Evolutionary conservation across 768 basidiomycete genomes (phyloP), one percentile per base, ranked within the genome.

Genomic region (Suillus cothurnatus): DNA sequence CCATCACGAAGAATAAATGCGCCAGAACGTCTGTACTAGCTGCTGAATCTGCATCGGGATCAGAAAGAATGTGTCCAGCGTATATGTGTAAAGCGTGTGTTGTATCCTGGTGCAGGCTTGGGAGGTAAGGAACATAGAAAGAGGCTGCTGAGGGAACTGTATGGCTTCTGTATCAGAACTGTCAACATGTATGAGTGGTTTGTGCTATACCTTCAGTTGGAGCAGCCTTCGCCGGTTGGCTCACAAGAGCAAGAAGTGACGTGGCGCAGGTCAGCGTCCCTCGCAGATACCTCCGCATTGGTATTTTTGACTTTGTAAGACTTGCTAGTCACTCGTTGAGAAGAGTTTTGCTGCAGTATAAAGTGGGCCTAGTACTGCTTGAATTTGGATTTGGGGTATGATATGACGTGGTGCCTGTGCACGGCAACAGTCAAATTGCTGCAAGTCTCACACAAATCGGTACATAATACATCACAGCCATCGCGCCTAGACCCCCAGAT

Each of bases 1-100:
- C 81, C 79, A 99, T 84, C 64, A 97, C 87, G 75, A 98, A 99
- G 82, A 86, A 97, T 12, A 95, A 74, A 73, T 96, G 93, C 0
- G 93, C 82, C 9, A 87, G 88, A 39, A 92, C 82, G 64, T 88
- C 85, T n/a, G 84, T 88, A 32, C 77, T 71, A 6, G 83, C 75
- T 14, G 83, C 81, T n/a, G 75, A 77, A 12, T 81, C 68, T 26
- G 80, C 82, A 76, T 85, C 79, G 9, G 90, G 90, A 79, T 92
- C 93, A 2, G 93, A 89, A n/a, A 89, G 79, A 43, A 96, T 80
- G 77, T 95, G 93, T 2, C 95, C 95, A 12, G 92, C 89, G 70
- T 88, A 95, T 74, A 95, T 86, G 67, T 87, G 87, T n/a, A 95
- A 76, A 15, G 92, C 89, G 34, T 86, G 83, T 26, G 82, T 73